These are phyloP conservation scores for Seiridium cupressi DNA, from an alignment of 2,329 filamentous ascomycete genomes.

Conservation along the genomic window DNA sequence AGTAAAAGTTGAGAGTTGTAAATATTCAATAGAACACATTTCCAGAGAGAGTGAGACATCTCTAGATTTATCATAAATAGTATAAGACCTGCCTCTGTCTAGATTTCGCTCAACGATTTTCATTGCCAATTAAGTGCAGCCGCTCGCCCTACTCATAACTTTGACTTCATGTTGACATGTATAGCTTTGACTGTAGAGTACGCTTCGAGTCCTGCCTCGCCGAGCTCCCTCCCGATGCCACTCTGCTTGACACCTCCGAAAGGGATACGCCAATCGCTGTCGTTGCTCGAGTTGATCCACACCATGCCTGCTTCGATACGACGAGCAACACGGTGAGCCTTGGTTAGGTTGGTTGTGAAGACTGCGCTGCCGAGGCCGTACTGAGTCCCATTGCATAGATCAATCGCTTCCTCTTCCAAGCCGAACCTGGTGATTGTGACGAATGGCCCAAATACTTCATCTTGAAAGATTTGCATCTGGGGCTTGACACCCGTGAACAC, in stretches of 20 bases:
- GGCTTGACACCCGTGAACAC: conserved; percentile 40
- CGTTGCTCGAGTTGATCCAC: conserved; percentile 49
- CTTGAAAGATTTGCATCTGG: conserved; percentile 43
- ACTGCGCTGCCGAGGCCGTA: conserved; percentile 62
- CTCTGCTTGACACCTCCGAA: conserved; percentile 11
- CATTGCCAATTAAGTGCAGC: too few species aligned
- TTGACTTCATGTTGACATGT: conserved; percentile 13
- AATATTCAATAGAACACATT: too few species aligned
- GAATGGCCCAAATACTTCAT: conserved; percentile 47
- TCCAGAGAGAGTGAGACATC: too few species aligned
- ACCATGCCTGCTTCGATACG: conserved; percentile 62
- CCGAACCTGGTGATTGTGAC: conserved; percentile 39
- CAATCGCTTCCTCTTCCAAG: conserved; percentile 39
- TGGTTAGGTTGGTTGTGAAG: conserved; percentile 57
- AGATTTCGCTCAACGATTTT: too few species aligned
- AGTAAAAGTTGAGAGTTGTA: too few species aligned
- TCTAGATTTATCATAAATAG: too few species aligned
- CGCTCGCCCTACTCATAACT: not conserved
- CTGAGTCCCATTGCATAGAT: conserved; percentile 47
- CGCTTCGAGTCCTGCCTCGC: conserved; percentile 9
- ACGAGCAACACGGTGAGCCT: conserved; percentile 46
- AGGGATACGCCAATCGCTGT: conserved; percentile 17
- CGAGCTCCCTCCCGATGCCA: conserved; percentile 8
- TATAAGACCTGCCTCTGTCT: too few species aligned
- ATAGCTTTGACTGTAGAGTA: conserved; percentile 11